Evolutionary conservation across 208 protist species (phyloP).

Genomic region (Crithidia mellificae): DNA sequence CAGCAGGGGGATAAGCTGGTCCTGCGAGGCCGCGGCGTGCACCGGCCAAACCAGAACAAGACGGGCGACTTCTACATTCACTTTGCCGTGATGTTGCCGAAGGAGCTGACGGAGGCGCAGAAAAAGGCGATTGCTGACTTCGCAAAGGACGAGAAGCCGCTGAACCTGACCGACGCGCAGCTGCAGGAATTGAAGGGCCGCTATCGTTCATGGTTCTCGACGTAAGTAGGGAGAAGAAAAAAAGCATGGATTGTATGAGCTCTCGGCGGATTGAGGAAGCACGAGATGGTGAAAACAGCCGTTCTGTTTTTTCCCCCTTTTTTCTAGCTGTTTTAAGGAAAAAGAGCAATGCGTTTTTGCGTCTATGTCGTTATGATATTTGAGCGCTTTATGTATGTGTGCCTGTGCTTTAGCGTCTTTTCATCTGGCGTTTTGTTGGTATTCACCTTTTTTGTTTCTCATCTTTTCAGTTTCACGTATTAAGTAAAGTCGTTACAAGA

Average conservation of each 20-base stretch:
- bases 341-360: no score
- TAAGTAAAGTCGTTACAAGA: not conserved
- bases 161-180: slow-evolving; percentile 71
- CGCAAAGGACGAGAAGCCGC: slow-evolving; percentile 82
- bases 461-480: not conserved
- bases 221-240: no score
- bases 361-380: not conserved
- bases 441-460: not conserved
- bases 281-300: no score
- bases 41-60: slow-evolving; percentile 82
- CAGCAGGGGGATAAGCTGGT: slow-evolving; percentile 92
- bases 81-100: slow-evolving; percentile 85
- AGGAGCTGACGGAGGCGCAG: slow-evolving; percentile 79
- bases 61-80: slow-evolving; percentile 91
- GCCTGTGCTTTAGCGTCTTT: not conserved
- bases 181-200: slow-evolving; percentile 83
- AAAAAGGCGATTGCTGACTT: slow-evolving; percentile 80
- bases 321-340: no score
- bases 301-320: no score
- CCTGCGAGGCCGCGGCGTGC: slow-evolving; percentile 79
- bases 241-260: no score
- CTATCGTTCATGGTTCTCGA: slow-evolving; percentile 80
- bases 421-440: not conserved
- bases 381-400: slow-evolving; percentile 2
- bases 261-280: no score